A percentile compares a stretch with the other conserved stretches of the same genome.
These are phyloP conservation scores for Lentinus brumalis DNA, from an alignment of 768 basidiomycete species.

Conservation along the genomic window DNA sequence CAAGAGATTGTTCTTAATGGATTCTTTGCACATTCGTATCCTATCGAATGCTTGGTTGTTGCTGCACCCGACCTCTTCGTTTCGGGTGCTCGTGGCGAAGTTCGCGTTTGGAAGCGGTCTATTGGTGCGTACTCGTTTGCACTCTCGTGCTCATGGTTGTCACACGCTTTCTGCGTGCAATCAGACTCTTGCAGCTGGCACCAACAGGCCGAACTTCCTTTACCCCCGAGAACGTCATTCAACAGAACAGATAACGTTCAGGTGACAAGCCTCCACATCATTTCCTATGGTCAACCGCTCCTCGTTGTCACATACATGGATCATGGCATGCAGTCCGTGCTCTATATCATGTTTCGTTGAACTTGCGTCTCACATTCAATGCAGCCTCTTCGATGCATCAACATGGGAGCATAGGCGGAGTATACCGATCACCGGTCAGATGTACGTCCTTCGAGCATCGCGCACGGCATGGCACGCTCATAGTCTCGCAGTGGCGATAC, in stretches of 20 bases:
- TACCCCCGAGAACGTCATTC: not conserved
- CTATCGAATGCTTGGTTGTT: constrained; percentile 1
- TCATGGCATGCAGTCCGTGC: constrained; percentile 11
- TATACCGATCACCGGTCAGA: constrained; percentile 2
- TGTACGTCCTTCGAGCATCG: not conserved
- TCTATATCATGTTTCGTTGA: no score
- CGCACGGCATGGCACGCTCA: not conserved
- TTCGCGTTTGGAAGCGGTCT: not conserved
- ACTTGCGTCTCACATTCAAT: no score
- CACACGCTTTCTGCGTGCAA: no score
- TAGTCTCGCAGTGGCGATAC: constrained; percentile 5
- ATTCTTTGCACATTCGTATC: constrained; percentile 5
- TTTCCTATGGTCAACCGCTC: not conserved
- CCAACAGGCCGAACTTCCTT: not conserved
- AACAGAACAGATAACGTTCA: not conserved
- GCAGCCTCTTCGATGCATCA: not conserved
- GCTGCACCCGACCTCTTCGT: not conserved
- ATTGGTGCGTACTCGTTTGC: not conserved
- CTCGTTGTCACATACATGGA: constrained; percentile 10
- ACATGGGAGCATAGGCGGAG: constrained; percentile 8
- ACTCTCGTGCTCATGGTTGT: no score
- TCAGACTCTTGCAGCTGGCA: not conserved
- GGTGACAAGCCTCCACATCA: constrained; percentile 7
- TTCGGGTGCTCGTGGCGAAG: constrained; percentile 6
- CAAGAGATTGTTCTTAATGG: not conserved